Percentiles rank a stretch among this genome's conserved stretches.
phyloP scores from a whole-genome alignment of 306 rosid species.

The Medicago arabica region DNA sequence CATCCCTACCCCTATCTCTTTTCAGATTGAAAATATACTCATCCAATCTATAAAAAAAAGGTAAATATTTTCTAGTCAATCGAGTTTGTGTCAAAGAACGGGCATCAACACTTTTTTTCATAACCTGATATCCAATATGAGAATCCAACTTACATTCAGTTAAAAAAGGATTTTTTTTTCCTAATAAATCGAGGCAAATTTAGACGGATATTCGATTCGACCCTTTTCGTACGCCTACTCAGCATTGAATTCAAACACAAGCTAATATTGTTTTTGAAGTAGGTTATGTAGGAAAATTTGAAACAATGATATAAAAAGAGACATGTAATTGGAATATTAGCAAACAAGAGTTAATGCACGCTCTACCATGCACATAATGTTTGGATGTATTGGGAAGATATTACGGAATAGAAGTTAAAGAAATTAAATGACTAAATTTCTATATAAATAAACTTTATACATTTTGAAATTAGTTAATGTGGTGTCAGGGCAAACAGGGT shows the following conservation, averaged over 20 bases:
- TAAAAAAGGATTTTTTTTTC: background rate
- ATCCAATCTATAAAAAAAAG: too few species aligned
- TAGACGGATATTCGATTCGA: background rate
- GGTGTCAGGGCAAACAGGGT: background rate
- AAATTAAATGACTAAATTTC: background rate
- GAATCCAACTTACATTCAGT: background rate
- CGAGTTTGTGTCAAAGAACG: background rate
- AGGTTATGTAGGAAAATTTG: background rate
- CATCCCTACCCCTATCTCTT: too few species aligned
- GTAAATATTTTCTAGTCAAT: too few species aligned
- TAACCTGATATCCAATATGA: background rate
- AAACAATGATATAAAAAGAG: background rate
- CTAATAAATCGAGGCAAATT: background rate
- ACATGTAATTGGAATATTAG: background rate
- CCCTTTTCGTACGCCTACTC: too few species aligned
- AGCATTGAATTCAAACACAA: background rate
- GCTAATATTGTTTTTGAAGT: background rate
- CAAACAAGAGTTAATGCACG: background rate
- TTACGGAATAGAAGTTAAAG: background rate
- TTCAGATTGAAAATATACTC: too few species aligned
- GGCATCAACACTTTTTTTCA: background rate
- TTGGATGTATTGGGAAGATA: conserved; percentile 7
- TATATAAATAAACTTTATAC: background rate
- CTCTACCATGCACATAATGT: background rate
- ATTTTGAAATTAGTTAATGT: background rate